Base-by-base conservation (phyloP, 1,139 yeast genomes). In the Eremothecium sinecaudum region DNA sequence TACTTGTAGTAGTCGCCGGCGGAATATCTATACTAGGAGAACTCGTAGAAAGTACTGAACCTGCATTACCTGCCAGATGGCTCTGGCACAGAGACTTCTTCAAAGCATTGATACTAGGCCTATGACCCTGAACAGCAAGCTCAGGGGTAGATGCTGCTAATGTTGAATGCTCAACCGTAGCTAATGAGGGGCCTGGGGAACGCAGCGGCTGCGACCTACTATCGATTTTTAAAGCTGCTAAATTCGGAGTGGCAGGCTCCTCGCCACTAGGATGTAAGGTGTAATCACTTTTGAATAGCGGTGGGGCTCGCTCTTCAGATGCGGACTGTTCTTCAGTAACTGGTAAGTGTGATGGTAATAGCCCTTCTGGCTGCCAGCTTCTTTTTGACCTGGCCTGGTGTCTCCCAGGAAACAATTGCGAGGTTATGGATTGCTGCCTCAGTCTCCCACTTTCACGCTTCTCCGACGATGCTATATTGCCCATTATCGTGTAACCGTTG, bases 181-280 rank as follows among this genome's bases (percentile, higher is more conserved):
- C 45, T n/a, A 39, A 31, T 2, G 51, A 35, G 13, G 50, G 53
- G 1, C 52, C 52, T 3, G 51, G 50, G 24, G 41, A 42, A 18
- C 41, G 26, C 12, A 46, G 14, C 34, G 7, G 38, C 33, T 7
- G 45, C 38, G 4, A 38, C 33, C 19, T 33, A 28, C 27, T 26
- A 29, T 12, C 31, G 13, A 19, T 10, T 16, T 18, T 13, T 27
- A 18, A 15, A 16, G 28, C 16, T 15, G 32, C 32, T 4, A 19
- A n/a, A 9, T 28, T 28, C 11, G 23, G 18, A 19, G 30, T 25
- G 39, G 44, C 26, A 42, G 18, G 21, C 46, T 35, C 12, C 42
- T 36, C 24, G 42, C 47, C 10, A 46, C 47, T 39, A 43, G 39
- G 26, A 14, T 29, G 39, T 31, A 47, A 28, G 4, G 52, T 41